Evolutionary conservation across 768 basidiomycete species (phyloP).

Genomic region (Pholiota microspora): DNA sequence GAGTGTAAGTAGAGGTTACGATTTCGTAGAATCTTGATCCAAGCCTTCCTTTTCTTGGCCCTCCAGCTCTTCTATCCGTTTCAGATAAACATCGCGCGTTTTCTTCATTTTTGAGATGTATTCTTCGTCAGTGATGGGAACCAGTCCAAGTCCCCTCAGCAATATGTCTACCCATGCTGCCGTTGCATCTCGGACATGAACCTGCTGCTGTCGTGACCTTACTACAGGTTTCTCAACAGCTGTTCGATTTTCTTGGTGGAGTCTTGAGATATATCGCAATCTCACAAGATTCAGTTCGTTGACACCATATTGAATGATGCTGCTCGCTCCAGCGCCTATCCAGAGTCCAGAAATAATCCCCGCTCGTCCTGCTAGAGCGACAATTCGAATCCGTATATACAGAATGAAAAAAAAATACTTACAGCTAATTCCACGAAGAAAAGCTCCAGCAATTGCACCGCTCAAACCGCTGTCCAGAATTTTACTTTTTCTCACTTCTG

Average conservation of each 20-base stretch:
- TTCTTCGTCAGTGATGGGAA: slow-evolving; percentile 67
- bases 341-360: slow-evolving; percentile 58
- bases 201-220: slow-evolving; percentile 3
- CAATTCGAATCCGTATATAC: not conserved
- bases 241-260: slow-evolving; percentile 19
- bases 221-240: slow-evolving; percentile 7
- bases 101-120: slow-evolving; percentile 59
- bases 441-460: slow-evolving; percentile 65
- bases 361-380: slow-evolving; percentile 54
- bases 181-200: slow-evolving; percentile 5
- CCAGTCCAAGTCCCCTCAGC: slow-evolving; percentile 47
- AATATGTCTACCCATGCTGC: slow-evolving; percentile 36
- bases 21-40: slow-evolving; percentile 12
- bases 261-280: slow-evolving; percentile 51
- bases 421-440: slow-evolving; percentile 59
- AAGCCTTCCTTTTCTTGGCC: slow-evolving; percentile 33
- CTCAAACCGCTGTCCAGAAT: slow-evolving; percentile 73
- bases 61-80: slow-evolving; percentile 60
- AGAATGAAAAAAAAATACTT: slow-evolving; percentile 22
- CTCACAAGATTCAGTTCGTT: slow-evolving; percentile 68
- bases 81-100: slow-evolving; percentile 52
- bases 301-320: slow-evolving; percentile 61
- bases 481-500: slow-evolving; percentile 55
- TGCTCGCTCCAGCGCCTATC: slow-evolving; percentile 57
- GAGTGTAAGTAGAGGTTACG: not conserved